Evolutionary conservation across 352 stramenopile species (phyloP), one percentile per base, ranked within the genome.

Genomic region (Phytophthora litchii): DNA sequence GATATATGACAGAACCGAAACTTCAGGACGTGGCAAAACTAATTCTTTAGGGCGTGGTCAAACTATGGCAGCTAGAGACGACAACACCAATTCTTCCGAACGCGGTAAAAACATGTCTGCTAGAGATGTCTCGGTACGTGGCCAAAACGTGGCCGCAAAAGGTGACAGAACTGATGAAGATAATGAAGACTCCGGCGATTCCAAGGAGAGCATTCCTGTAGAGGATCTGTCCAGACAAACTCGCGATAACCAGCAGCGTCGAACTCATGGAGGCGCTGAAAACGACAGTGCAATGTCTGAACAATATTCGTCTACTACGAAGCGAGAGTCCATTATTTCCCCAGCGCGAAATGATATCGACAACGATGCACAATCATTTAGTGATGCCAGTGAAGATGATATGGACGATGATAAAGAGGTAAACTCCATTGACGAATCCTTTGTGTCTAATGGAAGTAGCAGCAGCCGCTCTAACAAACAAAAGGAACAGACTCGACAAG

Each of bases 311-410:
- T 4, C 0, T 8, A 13, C 34, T 16, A 31, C 13, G 7, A 43
- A 25, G 45, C 27, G 11, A 13, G 19, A 16, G 3, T n/a, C 34
- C 17, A 60, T 13, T 32, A 23, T 10, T n/a, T 37, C 5, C n/a
- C 7, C 3, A 14, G 0, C 27, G 13, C 36, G 19, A 41, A 29
- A 43, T n/a, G n/a, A 35, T 12, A 16, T 27, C 17, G 40, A 51
- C 1, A 20, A 20, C 14, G 38, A 50, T n/a, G 11, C 20, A 7
- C 51, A 59, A 13, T 50, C 40, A 4, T 36, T 59, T 36, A 51
- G 31, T 3, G 52, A 51, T 27, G 21, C 21, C 20, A 60, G 52
- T 50, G 52, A 52, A 46, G 41, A 52, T 16, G 8, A 7, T 1
- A 41, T 6, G 11, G 29, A 44, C 6, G 40, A 41, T 27, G 37